phyloP scores from a whole-genome alignment of 2,329 filamentous ascomycete species.

The Epichloe elymi region DNA sequence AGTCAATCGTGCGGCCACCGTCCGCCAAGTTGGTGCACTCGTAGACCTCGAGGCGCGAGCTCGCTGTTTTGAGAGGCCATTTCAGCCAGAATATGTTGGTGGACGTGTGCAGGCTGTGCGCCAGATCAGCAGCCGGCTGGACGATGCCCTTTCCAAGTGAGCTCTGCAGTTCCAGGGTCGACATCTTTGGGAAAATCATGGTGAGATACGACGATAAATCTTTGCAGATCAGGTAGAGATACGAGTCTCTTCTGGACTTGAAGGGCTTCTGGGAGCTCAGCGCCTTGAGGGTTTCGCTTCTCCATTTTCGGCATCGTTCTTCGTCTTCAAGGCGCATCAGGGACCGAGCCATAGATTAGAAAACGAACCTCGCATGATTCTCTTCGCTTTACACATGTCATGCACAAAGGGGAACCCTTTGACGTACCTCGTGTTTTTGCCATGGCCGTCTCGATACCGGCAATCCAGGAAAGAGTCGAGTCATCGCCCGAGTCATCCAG shows the following conservation, averaged over 20 bases:
- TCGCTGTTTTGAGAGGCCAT: slow-evolving; percentile 23
- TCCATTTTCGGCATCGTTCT: slow-evolving; percentile 23
- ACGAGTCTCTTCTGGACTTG: slow-evolving; percentile 15
- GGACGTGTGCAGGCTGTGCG: slow-evolving; percentile 22
- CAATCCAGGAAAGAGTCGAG: slow-evolving; percentile 19
- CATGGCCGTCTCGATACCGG: slow-evolving; percentile 20
- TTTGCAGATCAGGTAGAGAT: slow-evolving; percentile 18
- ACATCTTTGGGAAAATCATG: slow-evolving; percentile 14
- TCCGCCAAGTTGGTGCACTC: slow-evolving; percentile 23
- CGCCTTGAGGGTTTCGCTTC: slow-evolving; percentile 23
- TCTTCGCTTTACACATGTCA: background rate
- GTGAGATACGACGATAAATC: slow-evolving; percentile 21
- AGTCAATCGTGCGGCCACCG: slow-evolving; percentile 16
- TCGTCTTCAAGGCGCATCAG: slow-evolving; percentile 12
- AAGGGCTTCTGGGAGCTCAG: slow-evolving; percentile 20
- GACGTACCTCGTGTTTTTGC: slow-evolving; percentile 13
- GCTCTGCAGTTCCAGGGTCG: slow-evolving; percentile 17
- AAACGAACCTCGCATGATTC: too few relatives aligned
- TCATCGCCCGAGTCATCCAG: slow-evolving; percentile 19
- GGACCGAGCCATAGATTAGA: too few relatives aligned
- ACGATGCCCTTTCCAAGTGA: slow-evolving; percentile 21
- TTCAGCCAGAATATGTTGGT: slow-evolving; percentile 22
- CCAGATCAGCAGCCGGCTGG: slow-evolving; percentile 23
- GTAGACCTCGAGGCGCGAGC: slow-evolving; percentile 23
- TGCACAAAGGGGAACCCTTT: background rate